Evolutionary conservation across 2,329 filamentous ascomycete species (phyloP).

Genomic region (Xylariomycetidae sp.): DNA sequence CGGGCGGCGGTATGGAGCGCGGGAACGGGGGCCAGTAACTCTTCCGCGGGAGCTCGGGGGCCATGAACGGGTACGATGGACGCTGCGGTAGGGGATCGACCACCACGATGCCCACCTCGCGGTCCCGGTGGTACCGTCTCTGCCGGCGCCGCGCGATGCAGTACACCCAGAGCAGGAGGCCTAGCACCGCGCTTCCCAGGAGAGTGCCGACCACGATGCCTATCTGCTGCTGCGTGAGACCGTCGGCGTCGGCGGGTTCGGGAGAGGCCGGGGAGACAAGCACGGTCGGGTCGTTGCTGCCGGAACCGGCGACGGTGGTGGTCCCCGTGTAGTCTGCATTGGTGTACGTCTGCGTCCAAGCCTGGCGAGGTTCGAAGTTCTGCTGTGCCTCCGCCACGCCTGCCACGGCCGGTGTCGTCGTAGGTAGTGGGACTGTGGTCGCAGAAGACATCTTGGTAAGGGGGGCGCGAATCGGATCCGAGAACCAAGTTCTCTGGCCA

Average conservation of each 20-base stretch:
- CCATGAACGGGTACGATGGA: background rate
- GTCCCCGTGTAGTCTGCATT: conserved; percentile 21
- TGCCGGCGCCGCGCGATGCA: conserved; percentile 6
- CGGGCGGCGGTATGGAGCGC: conserved; percentile 20
- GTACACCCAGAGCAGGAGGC: conserved; percentile 16
- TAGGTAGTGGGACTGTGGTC: too few relatives aligned
- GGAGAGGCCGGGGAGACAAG: conserved; percentile 4
- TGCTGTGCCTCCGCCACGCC: too few relatives aligned
- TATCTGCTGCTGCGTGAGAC: conserved; percentile 13
- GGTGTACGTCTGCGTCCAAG: conserved; percentile 23
- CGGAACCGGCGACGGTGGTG: conserved; percentile 16
- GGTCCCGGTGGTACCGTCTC: background rate
- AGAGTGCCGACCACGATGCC: conserved; percentile 20
- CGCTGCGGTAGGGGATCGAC: background rate
- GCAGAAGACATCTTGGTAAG: too few relatives aligned
- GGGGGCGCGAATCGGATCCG: too few relatives aligned
- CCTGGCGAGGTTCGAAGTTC: too few relatives aligned
- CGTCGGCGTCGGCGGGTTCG: conserved; percentile 12
- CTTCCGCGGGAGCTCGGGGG: conserved; percentile 7
- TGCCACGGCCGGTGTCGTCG: conserved; percentile 15
- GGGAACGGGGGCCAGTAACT: conserved; percentile 17
- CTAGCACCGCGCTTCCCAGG: conserved; percentile 13
- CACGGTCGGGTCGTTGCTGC: conserved; percentile 4
- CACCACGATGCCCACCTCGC: background rate
- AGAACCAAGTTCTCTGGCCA: too few relatives aligned